Percentiles rank a stretch among this genome's conserved stretches.
These are phyloP conservation scores for Apiotrichum porosum DNA, from an alignment of 1,284 basidiomycete genomes.

Conservation along the genomic window DNA sequence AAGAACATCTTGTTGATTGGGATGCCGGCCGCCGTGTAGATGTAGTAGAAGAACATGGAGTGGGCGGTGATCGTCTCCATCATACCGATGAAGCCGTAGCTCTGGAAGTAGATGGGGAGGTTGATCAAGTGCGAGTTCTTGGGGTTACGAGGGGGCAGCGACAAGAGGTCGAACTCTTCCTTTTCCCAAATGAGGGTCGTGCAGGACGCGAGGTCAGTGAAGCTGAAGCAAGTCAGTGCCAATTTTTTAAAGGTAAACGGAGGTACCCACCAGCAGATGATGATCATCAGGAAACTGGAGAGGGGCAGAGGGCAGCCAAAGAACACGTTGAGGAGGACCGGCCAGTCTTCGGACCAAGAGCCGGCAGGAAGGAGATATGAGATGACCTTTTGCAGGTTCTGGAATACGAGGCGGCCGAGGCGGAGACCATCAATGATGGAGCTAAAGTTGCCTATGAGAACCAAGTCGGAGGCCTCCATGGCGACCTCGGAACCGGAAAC, in stretches of 20 bases:
- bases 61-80: slow-evolving; percentile 55
- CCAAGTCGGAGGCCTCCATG: slow-evolving; percentile 47
- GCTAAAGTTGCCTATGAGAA: slow-evolving; percentile 44
- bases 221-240: too few species aligned
- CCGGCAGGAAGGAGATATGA: slow-evolving; percentile 46
- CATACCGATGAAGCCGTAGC: slow-evolving; percentile 61
- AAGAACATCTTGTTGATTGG: slow-evolving; percentile 54
- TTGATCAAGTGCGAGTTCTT: slow-evolving; percentile 52
- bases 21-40: slow-evolving; percentile 54
- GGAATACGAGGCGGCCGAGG: slow-evolving; percentile 62
- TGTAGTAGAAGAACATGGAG: slow-evolving; percentile 52
- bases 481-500: slow-evolving; percentile 50
- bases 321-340: slow-evolving; percentile 57
- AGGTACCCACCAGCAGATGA: slow-evolving; percentile 12
- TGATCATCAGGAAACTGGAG: slow-evolving; percentile 53
- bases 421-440: slow-evolving; percentile 49
- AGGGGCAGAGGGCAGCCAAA: slow-evolving; percentile 54
- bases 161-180: slow-evolving; percentile 56
- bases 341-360: slow-evolving; percentile 63
- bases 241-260: too few species aligned
- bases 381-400: slow-evolving; percentile 58
- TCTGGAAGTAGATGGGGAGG: slow-evolving; percentile 57
- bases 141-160: slow-evolving; percentile 61
- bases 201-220: slow-evolving; percentile 55
- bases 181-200: slow-evolving; percentile 59